phyloP scores from a whole-genome alignment of 495 filamentous ascomycete species.

The Penicillium salamii region DNA sequence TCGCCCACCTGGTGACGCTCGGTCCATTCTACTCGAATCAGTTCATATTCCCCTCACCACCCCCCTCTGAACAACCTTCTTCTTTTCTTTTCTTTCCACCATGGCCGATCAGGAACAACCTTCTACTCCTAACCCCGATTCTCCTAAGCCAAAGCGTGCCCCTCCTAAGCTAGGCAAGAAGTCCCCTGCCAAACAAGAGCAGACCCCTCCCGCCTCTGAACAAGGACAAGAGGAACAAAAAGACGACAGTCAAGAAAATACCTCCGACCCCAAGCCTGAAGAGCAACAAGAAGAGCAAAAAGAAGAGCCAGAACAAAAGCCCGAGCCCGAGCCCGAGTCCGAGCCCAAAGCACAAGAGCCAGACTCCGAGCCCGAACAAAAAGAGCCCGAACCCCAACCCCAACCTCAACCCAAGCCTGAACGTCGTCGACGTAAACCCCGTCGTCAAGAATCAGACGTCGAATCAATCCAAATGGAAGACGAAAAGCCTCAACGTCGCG shows the following conservation, averaged over 20 bases:
- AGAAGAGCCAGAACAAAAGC: slow-evolving; percentile 5
- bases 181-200: slow-evolving; percentile 34
- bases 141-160: slow-evolving; percentile 25
- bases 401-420: slow-evolving; percentile 27
- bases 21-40: slow-evolving; percentile 20
- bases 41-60: slow-evolving; percentile 27
- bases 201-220: slow-evolving; percentile 29
- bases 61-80: background rate
- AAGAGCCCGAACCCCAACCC: slow-evolving; percentile 23
- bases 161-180: slow-evolving; percentile 36
- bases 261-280: slow-evolving; percentile 10
- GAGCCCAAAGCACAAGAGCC: slow-evolving; percentile 32
- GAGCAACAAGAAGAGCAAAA: slow-evolving; percentile 15
- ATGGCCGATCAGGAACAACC: slow-evolving; percentile 38
- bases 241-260: slow-evolving; percentile 14
- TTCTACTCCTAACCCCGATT: slow-evolving; percentile 23
- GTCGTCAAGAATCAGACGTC: slow-evolving; percentile 29
- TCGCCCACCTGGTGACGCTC: slow-evolving; percentile 15
- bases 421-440: slow-evolving; percentile 25
- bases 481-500: slow-evolving; percentile 38
- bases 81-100: slow-evolving; percentile 28
- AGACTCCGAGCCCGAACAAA: slow-evolving; percentile 40
- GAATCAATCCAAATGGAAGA: slow-evolving; percentile 41
- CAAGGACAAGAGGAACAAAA: slow-evolving; percentile 24
- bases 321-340: slow-evolving; percentile 27